phyloP scores from a whole-genome alignment of 192 early-diverging fungal genomes.

The Podila horticola region DNA sequence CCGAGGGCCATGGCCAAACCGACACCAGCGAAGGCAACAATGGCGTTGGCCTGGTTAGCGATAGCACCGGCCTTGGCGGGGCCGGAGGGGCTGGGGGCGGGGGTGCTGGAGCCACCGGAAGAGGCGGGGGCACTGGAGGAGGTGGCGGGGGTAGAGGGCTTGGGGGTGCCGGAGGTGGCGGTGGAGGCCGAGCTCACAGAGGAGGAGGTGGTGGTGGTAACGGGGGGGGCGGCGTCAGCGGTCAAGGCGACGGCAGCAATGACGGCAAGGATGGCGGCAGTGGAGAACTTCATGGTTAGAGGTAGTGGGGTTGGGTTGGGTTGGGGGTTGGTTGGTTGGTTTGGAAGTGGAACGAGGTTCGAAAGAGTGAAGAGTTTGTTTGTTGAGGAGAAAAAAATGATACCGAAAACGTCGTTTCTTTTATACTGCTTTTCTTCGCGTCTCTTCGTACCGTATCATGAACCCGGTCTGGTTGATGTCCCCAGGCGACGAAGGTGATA shows the following conservation, averaged over 20 bases:
- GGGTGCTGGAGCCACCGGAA: background rate
- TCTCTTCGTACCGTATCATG: too few relatives aligned
- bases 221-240: background rate
- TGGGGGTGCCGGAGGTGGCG: background rate
- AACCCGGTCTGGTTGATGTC: too few relatives aligned
- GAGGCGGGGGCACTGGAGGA: background rate
- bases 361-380: conserved; percentile 1
- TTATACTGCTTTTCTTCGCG: too few relatives aligned
- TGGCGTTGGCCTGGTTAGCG: background rate
- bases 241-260: conserved; percentile 10
- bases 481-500: too few relatives aligned
- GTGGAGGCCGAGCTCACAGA: too few relatives aligned
- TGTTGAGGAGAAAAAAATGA: background rate
- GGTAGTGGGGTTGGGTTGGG: background rate
- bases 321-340: background rate
- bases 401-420: background rate
- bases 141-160: background rate
- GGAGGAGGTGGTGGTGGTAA: background rate
- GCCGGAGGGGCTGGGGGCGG: background rate
- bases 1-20: conserved; percentile 10
- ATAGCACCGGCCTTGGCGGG: background rate
- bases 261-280: background rate
- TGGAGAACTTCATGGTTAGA: conserved; percentile 18
- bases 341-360: conserved; percentile 8
- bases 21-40: conserved; percentile 8